Conservation (phyloP, 495 filamentous ascomycete species). For the Tirmania nivea region DNA sequence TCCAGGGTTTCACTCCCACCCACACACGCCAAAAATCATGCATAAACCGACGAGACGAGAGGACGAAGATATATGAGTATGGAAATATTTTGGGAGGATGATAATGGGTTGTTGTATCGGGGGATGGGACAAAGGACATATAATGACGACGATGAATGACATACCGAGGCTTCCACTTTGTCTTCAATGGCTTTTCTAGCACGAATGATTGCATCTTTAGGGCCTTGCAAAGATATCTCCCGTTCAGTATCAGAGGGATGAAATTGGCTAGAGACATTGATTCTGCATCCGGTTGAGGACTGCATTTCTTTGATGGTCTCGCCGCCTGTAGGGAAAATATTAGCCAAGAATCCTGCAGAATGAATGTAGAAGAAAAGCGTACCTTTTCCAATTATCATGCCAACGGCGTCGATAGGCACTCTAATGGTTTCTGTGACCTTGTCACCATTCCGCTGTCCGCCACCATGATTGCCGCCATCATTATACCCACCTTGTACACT, state of each 20-base stretch:
- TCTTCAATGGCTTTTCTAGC: conserved; percentile 63
- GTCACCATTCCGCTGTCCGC: conserved; percentile 23
- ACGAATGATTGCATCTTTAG: conserved; percentile 43
- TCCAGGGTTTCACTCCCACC: no score
- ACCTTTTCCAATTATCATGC: conserved; percentile 79
- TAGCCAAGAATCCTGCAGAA: conserved; percentile 8
- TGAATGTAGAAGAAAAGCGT: conserved; percentile 1
- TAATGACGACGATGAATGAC: conserved; percentile 9
- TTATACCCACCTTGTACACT: conserved; percentile 7
- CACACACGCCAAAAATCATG: no score
- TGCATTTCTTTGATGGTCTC: conserved; percentile 81
- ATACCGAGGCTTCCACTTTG: conserved; percentile 68
- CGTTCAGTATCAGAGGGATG: conserved; percentile 49
- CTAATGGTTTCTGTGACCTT: conserved; percentile 58
- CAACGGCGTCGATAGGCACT: conserved; percentile 66
- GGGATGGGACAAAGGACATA: conserved; percentile 1
- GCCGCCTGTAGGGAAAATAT: conserved; percentile 25
- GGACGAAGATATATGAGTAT: neutral
- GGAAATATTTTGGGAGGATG: conserved; percentile 7
- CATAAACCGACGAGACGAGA: no score
- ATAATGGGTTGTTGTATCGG: conserved; percentile 1
- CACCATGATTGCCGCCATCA: conserved; percentile 17
- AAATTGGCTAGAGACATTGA: conserved; percentile 57
- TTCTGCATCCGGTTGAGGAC: conserved; percentile 59
- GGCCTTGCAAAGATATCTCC: conserved; percentile 59